Evolutionary conservation across 129 eudicot species (phyloP), one percentile per base, ranked within the genome.

Genomic region (Apium graveolens): DNA sequence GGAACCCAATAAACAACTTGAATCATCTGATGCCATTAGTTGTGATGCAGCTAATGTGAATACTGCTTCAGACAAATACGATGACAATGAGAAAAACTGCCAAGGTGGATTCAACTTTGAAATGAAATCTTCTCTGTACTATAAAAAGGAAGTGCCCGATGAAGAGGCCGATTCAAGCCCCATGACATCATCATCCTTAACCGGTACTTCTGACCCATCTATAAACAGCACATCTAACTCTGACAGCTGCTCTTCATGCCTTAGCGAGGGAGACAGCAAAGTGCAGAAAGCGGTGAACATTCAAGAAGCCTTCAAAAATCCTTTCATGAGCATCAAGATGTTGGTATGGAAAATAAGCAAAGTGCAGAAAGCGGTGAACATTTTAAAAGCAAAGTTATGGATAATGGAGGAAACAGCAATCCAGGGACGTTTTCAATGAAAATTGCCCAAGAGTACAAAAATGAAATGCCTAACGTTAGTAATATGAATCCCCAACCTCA

Each of bases 201-300:
- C 77, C 18, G 74, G 74, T 44, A 70, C 74, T 35, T 34, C 74
- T 37, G 74, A 70, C 27, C 74, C 74, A 7, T 70, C 45, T 70
- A 37, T 70, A 45, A 70, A 46, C 46, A 87, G 88, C 83, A 84
- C 82, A 45, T 88, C 91, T 37, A 93, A 81, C 85, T 91, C 98
- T 27, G 98, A 91, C 72, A 89, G 95, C 86, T 89, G 93, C 84
- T 93, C 96, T 29, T 66, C 72, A 32, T 93, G 96, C 82, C 90
- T 85, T 34, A 93, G 95, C 69, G 97, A 93, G 86, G 96, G 92
- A 76, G 98, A 93, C 46, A 92, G 92, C 85, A 85, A 77, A 43
- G 82, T 87, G 13, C 91, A 11, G 98, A 93, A 65, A 84, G 78
- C 51, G 87, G 90, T 80, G 93, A 89, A 75, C 78, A 77, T 57